Conservation (phyloP, 257 asterid species). For the Rubia yunnanensis region DNA sequence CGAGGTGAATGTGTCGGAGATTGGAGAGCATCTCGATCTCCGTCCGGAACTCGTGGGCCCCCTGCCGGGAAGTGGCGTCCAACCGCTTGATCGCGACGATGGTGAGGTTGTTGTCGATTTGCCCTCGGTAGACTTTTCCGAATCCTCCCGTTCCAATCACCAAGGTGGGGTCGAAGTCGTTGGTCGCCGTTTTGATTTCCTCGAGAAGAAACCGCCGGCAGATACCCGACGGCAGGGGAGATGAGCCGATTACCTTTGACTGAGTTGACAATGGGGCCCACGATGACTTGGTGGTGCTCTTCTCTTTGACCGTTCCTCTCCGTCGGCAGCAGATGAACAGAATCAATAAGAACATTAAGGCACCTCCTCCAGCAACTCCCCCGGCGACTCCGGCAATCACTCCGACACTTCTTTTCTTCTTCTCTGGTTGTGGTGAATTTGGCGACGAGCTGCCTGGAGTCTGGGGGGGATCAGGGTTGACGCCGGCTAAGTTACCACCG, state of each 20-base stretch:
- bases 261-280: slow-evolving; percentile 23
- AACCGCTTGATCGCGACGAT: slow-evolving; percentile 42
- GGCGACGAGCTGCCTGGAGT: background rate
- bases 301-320: slow-evolving; percentile 24
- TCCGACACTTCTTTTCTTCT: background rate
- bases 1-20: slow-evolving; percentile 51
- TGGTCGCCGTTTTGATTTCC: slow-evolving; percentile 39
- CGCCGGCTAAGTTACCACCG: slow-evolving; percentile 29
- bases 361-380: slow-evolving; percentile 23
- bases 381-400: slow-evolving; percentile 9
- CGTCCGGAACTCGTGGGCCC: slow-evolving; percentile 47
- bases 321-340: slow-evolving; percentile 25
- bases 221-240: slow-evolving; percentile 22
- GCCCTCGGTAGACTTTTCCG: slow-evolving; percentile 51
- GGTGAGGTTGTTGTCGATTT: slow-evolving; percentile 24
- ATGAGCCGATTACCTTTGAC: slow-evolving; percentile 20
- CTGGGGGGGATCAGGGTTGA: slow-evolving; percentile 22
- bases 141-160: slow-evolving; percentile 54
- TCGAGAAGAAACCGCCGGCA: slow-evolving; percentile 36
- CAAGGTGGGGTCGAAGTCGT: slow-evolving; percentile 26
- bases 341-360: slow-evolving; percentile 8
- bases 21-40: slow-evolving; percentile 58
- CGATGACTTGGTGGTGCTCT: slow-evolving; percentile 22
- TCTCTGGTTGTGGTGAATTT: background rate
- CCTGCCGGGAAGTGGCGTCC: slow-evolving; percentile 42